Evolutionary conservation across 2,329 filamentous ascomycete genomes (phyloP).

Genomic region (Volutella citrinella): DNA sequence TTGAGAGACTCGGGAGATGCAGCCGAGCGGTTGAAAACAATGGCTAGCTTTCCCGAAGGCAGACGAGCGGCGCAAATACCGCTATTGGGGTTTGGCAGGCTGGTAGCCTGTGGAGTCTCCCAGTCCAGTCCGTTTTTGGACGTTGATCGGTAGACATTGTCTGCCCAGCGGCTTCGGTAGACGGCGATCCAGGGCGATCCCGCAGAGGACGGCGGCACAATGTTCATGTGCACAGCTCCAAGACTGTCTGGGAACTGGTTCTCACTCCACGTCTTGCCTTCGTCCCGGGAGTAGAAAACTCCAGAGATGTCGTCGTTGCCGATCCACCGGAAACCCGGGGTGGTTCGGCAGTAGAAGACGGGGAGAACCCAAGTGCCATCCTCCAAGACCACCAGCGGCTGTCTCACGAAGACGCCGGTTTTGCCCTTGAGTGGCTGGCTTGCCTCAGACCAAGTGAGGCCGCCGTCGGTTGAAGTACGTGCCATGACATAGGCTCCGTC

Average conservation of each 20-base stretch:
- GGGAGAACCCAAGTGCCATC: slow-evolving; percentile 40
- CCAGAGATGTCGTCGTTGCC: slow-evolving; percentile 42
- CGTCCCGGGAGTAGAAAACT: slow-evolving; percentile 34
- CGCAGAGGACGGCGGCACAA: slow-evolving; percentile 25
- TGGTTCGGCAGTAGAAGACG: slow-evolving; percentile 40
- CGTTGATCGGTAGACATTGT: slow-evolving; percentile 38
- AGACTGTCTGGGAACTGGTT: slow-evolving; percentile 33
- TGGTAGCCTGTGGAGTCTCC: slow-evolving; percentile 31
- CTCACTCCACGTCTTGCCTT: slow-evolving; percentile 38
- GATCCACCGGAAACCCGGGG: slow-evolving; percentile 39
- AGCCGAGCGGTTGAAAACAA: slow-evolving; percentile 41
- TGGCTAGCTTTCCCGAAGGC: slow-evolving; percentile 30
- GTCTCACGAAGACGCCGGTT: slow-evolving; percentile 39
- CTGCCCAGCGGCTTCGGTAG: slow-evolving; percentile 43
- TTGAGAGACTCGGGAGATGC: slow-evolving; percentile 29
- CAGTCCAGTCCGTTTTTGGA: slow-evolving; percentile 38
- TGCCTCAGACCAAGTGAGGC: slow-evolving; percentile 34
- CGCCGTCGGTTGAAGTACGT: slow-evolving; percentile 33
- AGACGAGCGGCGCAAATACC: slow-evolving; percentile 38
- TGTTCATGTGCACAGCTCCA: slow-evolving; percentile 44
- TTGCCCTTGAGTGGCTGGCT: slow-evolving; percentile 29
- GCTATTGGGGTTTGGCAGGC: slow-evolving; percentile 42
- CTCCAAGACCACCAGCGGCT: slow-evolving; percentile 35
- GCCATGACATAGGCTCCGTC: slow-evolving; percentile 38
- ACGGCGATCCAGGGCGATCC: slow-evolving; percentile 32